phyloP scores from a whole-genome alignment of 148 eudicot genomes.

The Beta vulgaris region DNA sequence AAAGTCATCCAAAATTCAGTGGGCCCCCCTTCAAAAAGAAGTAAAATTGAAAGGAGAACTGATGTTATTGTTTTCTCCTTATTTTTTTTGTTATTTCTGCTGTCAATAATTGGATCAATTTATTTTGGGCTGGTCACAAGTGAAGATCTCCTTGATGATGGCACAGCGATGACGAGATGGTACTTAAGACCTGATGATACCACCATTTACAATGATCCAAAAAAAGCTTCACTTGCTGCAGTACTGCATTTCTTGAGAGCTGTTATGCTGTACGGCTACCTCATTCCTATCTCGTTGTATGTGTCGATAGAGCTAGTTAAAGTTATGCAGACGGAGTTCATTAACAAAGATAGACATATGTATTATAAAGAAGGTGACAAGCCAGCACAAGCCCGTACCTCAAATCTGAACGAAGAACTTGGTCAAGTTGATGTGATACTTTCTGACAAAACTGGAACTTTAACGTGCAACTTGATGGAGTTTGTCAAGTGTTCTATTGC shows the following conservation, averaged over 20 bases:
- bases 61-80: slow-evolving; percentile 52
- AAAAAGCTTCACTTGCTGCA: slow-evolving; percentile 41
- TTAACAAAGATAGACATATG: slow-evolving; percentile 58
- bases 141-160: slow-evolving; percentile 40
- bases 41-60: slow-evolving; percentile 57
- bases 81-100: slow-evolving; percentile 40
- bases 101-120: slow-evolving; percentile 46
- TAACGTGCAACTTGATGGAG: slow-evolving; percentile 79
- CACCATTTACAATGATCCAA: slow-evolving; percentile 45
- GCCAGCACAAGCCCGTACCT: slow-evolving; percentile 71
- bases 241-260: slow-evolving; percentile 52
- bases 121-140: slow-evolving; percentile 46
- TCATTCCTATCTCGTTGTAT: slow-evolving; percentile 65
- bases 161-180: slow-evolving; percentile 50
- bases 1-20: slow-evolving; percentile 66
- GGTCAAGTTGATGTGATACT: slow-evolving; percentile 70
- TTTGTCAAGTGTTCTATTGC: slow-evolving; percentile 72
- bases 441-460: slow-evolving; percentile 73
- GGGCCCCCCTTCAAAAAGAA: slow-evolving; percentile 67
- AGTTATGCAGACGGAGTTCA: slow-evolving; percentile 53
- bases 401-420: slow-evolving; percentile 74
- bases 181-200: slow-evolving; percentile 55
- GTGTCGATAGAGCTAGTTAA: slow-evolving; percentile 69
- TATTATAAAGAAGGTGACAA: slow-evolving; percentile 54
- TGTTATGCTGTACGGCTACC: slow-evolving; percentile 54